phyloP scores from a whole-genome alignment of 2,329 filamentous ascomycete genomes.

The Phyllosticta ampelicida region DNA sequence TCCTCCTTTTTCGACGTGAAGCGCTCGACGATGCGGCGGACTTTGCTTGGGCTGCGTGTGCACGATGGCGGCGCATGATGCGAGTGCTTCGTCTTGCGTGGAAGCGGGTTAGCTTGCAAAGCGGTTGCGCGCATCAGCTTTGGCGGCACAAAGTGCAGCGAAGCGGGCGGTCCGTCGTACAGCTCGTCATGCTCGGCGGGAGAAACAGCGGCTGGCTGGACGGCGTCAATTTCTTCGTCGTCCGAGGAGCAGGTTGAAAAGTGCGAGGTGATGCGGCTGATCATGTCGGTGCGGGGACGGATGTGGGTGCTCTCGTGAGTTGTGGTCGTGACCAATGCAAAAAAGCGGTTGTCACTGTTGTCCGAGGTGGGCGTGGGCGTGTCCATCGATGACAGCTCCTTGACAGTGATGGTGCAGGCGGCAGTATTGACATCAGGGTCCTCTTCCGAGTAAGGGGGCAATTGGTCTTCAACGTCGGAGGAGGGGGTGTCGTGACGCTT shows the following conservation, averaged over 20 bases:
- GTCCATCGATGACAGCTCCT: conserved; percentile 6
- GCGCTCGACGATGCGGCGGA: neutral
- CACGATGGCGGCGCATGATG: neutral
- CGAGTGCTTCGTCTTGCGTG: neutral
- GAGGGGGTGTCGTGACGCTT: neutral
- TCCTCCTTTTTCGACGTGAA: neutral
- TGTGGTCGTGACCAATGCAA: neutral
- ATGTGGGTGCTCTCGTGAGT: neutral
- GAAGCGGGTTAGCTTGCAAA: neutral
- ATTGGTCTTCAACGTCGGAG: conserved; percentile 1
- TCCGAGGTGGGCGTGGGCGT: conserved; percentile 1
- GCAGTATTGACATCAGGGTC: conserved; percentile 4
- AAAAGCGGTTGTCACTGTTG: conserved; percentile 4
- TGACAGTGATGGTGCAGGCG: conserved; percentile 10
- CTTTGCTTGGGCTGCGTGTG: neutral
- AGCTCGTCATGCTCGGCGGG: neutral
- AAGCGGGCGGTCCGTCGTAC: neutral
- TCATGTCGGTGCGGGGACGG: neutral
- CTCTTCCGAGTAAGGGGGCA: conserved; percentile 4
- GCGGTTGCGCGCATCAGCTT: neutral
- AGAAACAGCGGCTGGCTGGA: neutral
- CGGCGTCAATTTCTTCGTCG: neutral
- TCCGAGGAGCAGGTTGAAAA: neutral
- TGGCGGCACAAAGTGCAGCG: neutral
- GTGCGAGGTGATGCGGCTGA: neutral